A percentile compares a stretch with the other conserved stretches of the same genome.
Evolutionary conservation across 805 yeast genomes (phyloP).

Genomic region (Spathaspora girioi): DNA sequence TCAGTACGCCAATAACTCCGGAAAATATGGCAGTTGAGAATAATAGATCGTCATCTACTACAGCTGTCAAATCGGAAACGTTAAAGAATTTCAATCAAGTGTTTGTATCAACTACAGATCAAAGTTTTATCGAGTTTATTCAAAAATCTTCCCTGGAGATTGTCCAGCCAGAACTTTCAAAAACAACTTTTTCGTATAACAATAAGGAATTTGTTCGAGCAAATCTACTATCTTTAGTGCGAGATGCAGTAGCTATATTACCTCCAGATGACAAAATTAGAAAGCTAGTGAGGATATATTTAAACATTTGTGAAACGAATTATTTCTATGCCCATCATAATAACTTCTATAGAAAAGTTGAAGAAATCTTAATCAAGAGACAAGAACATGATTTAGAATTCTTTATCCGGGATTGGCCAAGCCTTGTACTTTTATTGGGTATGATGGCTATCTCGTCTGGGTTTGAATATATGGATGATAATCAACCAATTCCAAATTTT

Average conservation of each 20-base stretch:
- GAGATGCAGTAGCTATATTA: constrained; percentile 9
- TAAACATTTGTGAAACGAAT: constrained; percentile 15
- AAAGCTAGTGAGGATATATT: constrained; percentile 8
- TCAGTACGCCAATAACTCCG: constrained; percentile 1
- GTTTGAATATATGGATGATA: constrained; percentile 11
- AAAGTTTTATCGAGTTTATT: constrained; percentile 14
- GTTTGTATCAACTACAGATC: constrained; percentile 13
- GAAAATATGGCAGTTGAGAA: neutral
- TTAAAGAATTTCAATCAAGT: constrained; percentile 3
- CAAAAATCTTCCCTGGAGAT: neutral
- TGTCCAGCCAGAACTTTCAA: neutral
- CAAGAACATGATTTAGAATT: constrained; percentile 6
- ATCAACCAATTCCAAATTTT: constrained; percentile 2
- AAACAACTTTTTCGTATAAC: constrained; percentile 5
- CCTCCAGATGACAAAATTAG: constrained; percentile 9
- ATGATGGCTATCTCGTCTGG: constrained; percentile 13
- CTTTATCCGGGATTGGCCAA: constrained; percentile 10
- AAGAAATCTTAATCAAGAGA: constrained; percentile 5
- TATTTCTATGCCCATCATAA: constrained; percentile 13
- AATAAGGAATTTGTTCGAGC: constrained; percentile 4
- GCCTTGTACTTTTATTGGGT: constrained; percentile 7
- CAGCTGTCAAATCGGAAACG: neutral
- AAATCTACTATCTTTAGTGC: constrained; percentile 6
- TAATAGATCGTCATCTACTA: neutral
- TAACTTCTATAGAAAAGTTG: constrained; percentile 4